These are phyloP conservation scores for Vitis hybrid DNA, from an alignment of 177 flowering plant genomes.

Conservation along the genomic window DNA sequence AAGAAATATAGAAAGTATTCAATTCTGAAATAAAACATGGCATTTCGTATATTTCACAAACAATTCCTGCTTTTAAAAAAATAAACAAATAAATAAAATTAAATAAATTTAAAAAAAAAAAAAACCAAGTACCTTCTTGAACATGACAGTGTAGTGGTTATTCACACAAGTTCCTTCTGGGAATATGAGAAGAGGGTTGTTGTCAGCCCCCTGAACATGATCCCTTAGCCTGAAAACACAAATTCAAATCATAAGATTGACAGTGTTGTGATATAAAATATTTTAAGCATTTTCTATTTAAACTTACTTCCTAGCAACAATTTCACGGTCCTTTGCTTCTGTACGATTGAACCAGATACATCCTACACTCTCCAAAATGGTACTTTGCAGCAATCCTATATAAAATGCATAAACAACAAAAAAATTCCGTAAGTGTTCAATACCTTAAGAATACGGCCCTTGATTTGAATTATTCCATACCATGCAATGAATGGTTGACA, in stretches of 20 bases:
- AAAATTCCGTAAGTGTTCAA: not conserved
- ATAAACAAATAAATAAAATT: not conserved
- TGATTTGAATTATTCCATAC: not conserved
- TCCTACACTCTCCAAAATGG: constrained; percentile 89
- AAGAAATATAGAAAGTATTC: not conserved
- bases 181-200: constrained; percentile 96
- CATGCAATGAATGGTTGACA: not conserved
- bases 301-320: constrained; percentile 80
- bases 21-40: not conserved
- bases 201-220: constrained; percentile 75
- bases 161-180: constrained; percentile 99
- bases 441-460: not conserved
- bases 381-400: constrained; percentile 84
- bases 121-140: constrained; percentile 71
- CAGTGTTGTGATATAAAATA: not conserved
- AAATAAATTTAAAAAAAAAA: no score
- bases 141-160: constrained; percentile 94
- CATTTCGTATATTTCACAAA: not conserved
- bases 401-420: not conserved
- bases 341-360: constrained; percentile 98
- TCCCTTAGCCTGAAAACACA: constrained; percentile 69
- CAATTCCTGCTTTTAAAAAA: not conserved
- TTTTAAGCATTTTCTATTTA: not conserved
- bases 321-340: constrained; percentile 90
- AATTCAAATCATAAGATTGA: not conserved